Conservation (phyloP, 2,329 filamentous ascomycete species). For the Sporothrix variecibatus region DNA sequence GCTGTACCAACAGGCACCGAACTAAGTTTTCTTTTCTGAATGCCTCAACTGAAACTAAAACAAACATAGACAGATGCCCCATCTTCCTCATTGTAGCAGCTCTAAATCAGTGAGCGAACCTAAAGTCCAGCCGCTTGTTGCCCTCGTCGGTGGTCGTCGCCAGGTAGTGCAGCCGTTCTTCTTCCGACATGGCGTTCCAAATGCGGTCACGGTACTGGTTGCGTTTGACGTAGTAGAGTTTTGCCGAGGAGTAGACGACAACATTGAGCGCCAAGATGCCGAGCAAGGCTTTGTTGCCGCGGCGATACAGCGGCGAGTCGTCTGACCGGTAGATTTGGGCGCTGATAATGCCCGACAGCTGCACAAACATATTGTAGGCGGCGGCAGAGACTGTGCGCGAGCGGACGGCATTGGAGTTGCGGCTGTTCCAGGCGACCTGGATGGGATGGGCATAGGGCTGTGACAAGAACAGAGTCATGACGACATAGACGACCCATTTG, state of each 20-base stretch:
- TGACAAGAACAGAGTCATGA: conserved; percentile 48
- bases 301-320: conserved; percentile 51
- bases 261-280: conserved; percentile 43
- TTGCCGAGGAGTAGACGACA: conserved; percentile 36
- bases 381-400: conserved; percentile 63
- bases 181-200: conserved; percentile 52
- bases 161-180: conserved; percentile 55
- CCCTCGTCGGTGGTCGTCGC: conserved; percentile 46
- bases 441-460: conserved; percentile 49
- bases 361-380: conserved; percentile 60
- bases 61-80: too few relatives aligned
- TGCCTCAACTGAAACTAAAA: too few relatives aligned
- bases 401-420: conserved; percentile 63
- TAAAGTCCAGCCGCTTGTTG: conserved; percentile 48
- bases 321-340: conserved; percentile 44
- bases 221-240: conserved; percentile 50
- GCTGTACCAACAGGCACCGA: too few relatives aligned
- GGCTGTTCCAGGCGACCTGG: conserved; percentile 59
- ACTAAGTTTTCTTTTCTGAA: too few relatives aligned
- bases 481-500: conserved; percentile 50
- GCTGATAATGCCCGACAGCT: conserved; percentile 46
- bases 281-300: conserved; percentile 46
- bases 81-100: too few relatives aligned
- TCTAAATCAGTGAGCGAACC: conserved; percentile 38
- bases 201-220: conserved; percentile 50